Percentiles rank a stretch among this genome's conserved stretches.
Conservation (phyloP, 176 grass and related monocot species). For the Aegilops sharonensis region DNA sequence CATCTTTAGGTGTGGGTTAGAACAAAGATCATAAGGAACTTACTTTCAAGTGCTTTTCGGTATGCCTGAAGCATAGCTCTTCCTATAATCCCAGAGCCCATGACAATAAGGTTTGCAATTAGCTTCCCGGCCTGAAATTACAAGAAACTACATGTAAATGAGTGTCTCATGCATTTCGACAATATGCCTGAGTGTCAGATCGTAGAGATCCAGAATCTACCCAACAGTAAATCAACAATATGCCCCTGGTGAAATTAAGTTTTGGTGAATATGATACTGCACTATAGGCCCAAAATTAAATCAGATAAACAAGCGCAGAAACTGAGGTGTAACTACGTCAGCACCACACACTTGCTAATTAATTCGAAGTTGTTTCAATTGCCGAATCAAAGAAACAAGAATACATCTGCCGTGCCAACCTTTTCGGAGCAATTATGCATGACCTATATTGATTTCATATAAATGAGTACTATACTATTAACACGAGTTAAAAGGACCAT, state of each 20-base stretch:
- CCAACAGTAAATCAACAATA: neutral
- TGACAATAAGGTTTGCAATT: conserved; percentile 88
- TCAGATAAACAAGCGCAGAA: neutral
- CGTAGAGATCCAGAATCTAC: neutral
- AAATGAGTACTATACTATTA: neutral
- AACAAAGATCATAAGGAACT: conserved; percentile 28
- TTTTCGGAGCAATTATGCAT: neutral
- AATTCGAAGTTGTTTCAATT: neutral
- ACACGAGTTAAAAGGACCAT: neutral
- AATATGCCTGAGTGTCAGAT: neutral
- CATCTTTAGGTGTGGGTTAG: neutral
- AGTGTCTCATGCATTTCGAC: neutral
- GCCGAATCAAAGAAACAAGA: neutral
- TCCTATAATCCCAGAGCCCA: conserved; percentile 84
- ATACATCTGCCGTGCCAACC: neutral
- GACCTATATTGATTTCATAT: neutral
- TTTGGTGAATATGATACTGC: neutral
- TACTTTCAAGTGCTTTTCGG: conserved; percentile 90
- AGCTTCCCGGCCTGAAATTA: conserved; percentile 69
- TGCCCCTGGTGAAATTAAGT: neutral
- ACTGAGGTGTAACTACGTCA: neutral
- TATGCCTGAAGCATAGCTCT: conserved; percentile 91
- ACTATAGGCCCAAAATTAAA: neutral
- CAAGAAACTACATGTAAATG: neutral
- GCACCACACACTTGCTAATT: neutral